Conservation (phyloP, 1,139 yeast genomes). For the Protomyces pachydermus region DNA sequence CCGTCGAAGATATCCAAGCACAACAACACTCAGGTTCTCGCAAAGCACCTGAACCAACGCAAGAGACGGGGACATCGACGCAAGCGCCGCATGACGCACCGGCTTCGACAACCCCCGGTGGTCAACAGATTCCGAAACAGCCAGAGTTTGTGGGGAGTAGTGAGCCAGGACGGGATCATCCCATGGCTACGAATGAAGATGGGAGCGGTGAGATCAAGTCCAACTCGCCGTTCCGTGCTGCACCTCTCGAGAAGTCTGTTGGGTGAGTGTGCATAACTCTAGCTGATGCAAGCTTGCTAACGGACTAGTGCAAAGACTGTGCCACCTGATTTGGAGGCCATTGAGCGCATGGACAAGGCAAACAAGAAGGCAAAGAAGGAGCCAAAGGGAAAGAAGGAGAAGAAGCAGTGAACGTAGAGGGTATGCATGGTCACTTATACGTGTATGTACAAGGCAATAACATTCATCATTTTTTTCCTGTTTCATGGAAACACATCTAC, state of each 20-base stretch:
- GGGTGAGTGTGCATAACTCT: conserved; percentile 2
- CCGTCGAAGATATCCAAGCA: conserved; percentile 8
- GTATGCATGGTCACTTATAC: too few species aligned
- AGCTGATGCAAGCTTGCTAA: neutral
- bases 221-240: conserved; percentile 21
- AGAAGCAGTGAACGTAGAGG: neutral
- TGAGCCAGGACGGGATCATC: conserved; percentile 1
- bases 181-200: conserved; percentile 17
- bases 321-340: conserved; percentile 24
- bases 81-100: conserved; percentile 20
- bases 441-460: too few species aligned
- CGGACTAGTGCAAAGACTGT: conserved; percentile 8
- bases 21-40: conserved; percentile 22
- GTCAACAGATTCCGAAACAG: neutral
- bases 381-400: neutral
- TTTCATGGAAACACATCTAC: too few species aligned
- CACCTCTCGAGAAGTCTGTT: conserved; percentile 9
- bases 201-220: conserved; percentile 11
- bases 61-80: conserved; percentile 23
- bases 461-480: too few species aligned
- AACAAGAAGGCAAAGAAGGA: neutral
- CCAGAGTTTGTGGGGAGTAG: conserved; percentile 11
- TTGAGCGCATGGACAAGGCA: neutral
- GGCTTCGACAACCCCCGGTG: neutral
- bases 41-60: conserved; percentile 21